phyloP scores from a whole-genome alignment of 1,284 basidiomycete genomes.

The Cutaneotrichosporon mucoides region DNA sequence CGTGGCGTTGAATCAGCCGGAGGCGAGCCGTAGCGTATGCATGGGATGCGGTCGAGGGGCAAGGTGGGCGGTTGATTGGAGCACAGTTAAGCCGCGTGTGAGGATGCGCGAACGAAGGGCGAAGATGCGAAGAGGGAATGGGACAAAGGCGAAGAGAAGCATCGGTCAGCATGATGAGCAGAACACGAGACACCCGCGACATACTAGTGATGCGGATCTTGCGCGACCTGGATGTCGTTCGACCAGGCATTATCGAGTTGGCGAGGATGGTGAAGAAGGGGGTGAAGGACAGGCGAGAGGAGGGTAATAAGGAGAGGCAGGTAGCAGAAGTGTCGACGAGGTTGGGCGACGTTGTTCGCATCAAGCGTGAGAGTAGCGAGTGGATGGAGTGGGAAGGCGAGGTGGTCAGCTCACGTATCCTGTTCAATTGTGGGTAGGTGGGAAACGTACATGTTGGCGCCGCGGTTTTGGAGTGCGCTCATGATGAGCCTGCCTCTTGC shows the following conservation, averaged over 20 bases:
- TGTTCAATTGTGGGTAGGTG: too few species aligned
- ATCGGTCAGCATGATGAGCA: slow-evolving; percentile 3
- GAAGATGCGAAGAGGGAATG: too few species aligned
- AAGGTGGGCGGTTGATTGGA: too few species aligned
- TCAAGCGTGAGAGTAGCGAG: too few species aligned
- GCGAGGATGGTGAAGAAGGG: neutral
- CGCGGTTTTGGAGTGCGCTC: slow-evolving; percentile 10
- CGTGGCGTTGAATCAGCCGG: neutral
- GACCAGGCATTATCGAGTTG: neutral
- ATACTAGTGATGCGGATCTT: slow-evolving; percentile 34
- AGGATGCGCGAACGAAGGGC: too few species aligned
- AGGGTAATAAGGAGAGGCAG: too few species aligned
- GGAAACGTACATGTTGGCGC: slow-evolving; percentile 4
- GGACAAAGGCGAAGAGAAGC: too few species aligned
- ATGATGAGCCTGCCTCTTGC: neutral
- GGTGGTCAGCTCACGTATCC: too few species aligned
- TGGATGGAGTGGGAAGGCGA: too few species aligned
- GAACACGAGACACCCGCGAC: slow-evolving; percentile 5
- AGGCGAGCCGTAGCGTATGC: neutral
- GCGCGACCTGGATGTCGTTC: slow-evolving; percentile 17
- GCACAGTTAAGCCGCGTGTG: too few species aligned
- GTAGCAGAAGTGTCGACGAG: too few species aligned
- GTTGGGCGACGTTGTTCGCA: neutral
- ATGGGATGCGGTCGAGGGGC: neutral
- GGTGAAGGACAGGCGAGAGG: too few species aligned